Evolutionary conservation across 1,284 basidiomycete species (phyloP).

Genomic region (Termitomyces sp.): DNA sequence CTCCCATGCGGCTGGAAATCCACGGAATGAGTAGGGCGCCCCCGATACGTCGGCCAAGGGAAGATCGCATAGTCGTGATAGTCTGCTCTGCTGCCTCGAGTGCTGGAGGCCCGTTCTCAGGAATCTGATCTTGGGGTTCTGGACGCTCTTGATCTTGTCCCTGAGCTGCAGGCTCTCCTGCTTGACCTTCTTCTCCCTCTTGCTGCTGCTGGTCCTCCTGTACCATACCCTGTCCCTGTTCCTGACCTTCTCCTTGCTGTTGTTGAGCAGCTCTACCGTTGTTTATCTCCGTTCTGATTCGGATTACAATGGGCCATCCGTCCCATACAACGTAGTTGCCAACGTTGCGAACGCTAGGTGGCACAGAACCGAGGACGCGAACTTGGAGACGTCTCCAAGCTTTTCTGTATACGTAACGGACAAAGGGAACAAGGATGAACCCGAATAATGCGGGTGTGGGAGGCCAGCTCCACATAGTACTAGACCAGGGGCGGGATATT

Average conservation of each 20-base stretch:
- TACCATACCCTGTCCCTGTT: slow-evolving; percentile 6
- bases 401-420: slow-evolving; percentile 43
- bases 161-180: neutral
- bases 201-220: slow-evolving; percentile 12
- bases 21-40: slow-evolving; percentile 63
- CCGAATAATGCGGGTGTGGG: slow-evolving; percentile 55
- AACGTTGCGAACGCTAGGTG: slow-evolving; percentile 20
- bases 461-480: slow-evolving; percentile 42
- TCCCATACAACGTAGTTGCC: slow-evolving; percentile 28
- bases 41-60: slow-evolving; percentile 58
- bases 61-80: slow-evolving; percentile 50
- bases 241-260: slow-evolving; percentile 8
- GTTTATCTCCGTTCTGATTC: slow-evolving; percentile 28
- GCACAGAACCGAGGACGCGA: slow-evolving; percentile 41
- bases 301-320: slow-evolving; percentile 41
- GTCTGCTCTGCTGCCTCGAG: slow-evolving; percentile 49
- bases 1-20: slow-evolving; percentile 61
- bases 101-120: slow-evolving; percentile 17
- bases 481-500: slow-evolving; percentile 15
- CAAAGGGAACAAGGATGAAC: slow-evolving; percentile 47
- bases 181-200: slow-evolving; percentile 16
- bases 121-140: slow-evolving; percentile 7
- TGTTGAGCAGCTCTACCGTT: slow-evolving; percentile 29
- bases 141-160: neutral
- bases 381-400: slow-evolving; percentile 38